Conservation (phyloP, 192 early-diverging fungal species). For the Linnemannia elongata region DNA sequence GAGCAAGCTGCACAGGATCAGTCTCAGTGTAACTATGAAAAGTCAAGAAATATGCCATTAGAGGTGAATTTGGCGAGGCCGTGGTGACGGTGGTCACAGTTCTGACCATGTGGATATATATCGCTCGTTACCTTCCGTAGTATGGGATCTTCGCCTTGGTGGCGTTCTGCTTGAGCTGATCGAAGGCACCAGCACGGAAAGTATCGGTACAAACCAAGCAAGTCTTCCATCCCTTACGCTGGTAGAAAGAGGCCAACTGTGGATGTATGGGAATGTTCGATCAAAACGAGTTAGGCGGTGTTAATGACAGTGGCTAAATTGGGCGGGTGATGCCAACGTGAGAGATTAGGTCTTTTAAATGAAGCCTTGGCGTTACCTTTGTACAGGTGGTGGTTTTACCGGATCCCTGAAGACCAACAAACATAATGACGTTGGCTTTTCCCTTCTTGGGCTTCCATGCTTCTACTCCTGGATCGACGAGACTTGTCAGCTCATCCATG, state of each 20-base stretch:
- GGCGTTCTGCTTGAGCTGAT: constrained; percentile 98
- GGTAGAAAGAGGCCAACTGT: constrained; percentile 87
- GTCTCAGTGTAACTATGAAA: constrained; percentile 86
- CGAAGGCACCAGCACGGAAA: constrained; percentile 98
- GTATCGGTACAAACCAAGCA: constrained; percentile 96
- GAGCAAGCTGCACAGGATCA: constrained; percentile 91
- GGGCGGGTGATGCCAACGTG: not conserved
- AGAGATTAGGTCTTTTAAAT: not conserved
- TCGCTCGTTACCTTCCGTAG: constrained; percentile 75
- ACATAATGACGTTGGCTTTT: constrained; percentile 92
- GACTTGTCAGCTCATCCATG: constrained; percentile 87
- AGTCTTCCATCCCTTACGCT: constrained; percentile 94
- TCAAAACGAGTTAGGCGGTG: not conserved
- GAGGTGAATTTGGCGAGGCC: not conserved
- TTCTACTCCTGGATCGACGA: constrained; percentile 91
- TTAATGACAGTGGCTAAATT: not conserved
- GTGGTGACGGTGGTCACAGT: no score
- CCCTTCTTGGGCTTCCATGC: constrained; percentile 90
- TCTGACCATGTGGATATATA: no score
- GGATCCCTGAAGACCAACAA: constrained; percentile 96
- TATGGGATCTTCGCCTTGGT: constrained; percentile 98
- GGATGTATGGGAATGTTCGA: not conserved
- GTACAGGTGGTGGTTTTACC: constrained; percentile 99
- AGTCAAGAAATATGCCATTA: not conserved
- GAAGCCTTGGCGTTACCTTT: constrained; percentile 62